Conservation (phyloP, 179 eudicot species). For the Pouteria campechiana region DNA sequence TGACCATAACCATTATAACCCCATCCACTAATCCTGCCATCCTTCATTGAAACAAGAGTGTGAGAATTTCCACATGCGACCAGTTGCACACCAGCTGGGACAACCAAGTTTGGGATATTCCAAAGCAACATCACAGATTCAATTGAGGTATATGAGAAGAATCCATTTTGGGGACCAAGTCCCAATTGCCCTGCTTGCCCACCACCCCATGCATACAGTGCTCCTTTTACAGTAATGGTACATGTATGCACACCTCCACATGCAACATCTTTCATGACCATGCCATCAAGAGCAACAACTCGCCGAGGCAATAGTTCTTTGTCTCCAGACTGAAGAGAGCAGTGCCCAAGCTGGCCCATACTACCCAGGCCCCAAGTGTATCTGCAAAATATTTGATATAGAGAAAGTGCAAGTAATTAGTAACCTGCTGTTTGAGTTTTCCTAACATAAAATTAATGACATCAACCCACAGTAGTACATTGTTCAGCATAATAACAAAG, state of each 20-base stretch:
- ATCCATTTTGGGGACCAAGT: conserved; percentile 67
- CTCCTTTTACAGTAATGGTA: conserved; percentile 76
- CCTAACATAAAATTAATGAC: no score
- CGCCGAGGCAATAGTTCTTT: conserved; percentile 86
- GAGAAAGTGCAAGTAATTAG: no score
- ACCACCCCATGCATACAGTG: conserved; percentile 98
- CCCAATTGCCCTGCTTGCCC: conserved; percentile 94
- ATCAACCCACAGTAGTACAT: no score
- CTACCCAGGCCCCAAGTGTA: conserved; percentile 97
- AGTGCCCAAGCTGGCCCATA: conserved; percentile 97
- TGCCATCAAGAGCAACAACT: conserved; percentile 75
- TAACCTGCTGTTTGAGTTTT: no score
- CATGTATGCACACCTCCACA: conserved; percentile 98
- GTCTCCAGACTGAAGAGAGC: conserved; percentile 84
- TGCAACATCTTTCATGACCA: conserved; percentile 42
- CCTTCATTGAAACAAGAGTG: conserved; percentile 75
- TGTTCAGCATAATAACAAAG: no score
- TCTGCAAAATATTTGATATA: conserved; percentile 28
- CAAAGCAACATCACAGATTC: conserved; percentile 60
- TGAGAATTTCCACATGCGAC: conserved; percentile 97
- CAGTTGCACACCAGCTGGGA: conserved; percentile 62
- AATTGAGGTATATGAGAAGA: conserved; percentile 55
- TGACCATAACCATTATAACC: conserved; percentile 96
- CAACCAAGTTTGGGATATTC: conserved; percentile 68
- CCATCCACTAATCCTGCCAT: conserved; percentile 97